Conservation (phyloP, 2,329 filamentous ascomycete species). For the Clarireedia paspali region DNA sequence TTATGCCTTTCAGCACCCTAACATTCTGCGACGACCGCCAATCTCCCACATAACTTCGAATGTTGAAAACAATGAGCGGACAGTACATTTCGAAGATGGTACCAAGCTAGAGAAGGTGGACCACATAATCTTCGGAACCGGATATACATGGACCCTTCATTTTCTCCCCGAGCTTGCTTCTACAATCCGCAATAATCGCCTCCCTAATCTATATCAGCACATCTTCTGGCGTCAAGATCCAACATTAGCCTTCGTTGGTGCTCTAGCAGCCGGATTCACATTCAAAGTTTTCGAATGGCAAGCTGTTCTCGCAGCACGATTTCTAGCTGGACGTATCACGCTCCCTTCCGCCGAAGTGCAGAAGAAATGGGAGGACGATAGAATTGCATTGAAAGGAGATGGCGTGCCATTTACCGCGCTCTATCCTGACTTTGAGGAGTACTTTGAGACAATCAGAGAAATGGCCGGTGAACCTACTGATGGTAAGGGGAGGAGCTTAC, state of each 20-base stretch:
- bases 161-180: slow-evolving; percentile 45
- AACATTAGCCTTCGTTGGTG: slow-evolving; percentile 49
- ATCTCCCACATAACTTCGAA: slow-evolving; percentile 37
- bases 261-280: slow-evolving; percentile 49
- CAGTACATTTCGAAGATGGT: slow-evolving; percentile 50
- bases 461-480: slow-evolving; percentile 40
- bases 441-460: slow-evolving; percentile 49
- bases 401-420: slow-evolving; percentile 48
- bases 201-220: slow-evolving; percentile 50
- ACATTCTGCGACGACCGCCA: slow-evolving; percentile 39
- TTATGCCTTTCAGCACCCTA: slow-evolving; percentile 50
- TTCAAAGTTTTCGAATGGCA: slow-evolving; percentile 67
- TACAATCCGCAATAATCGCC: slow-evolving; percentile 43
- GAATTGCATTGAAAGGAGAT: slow-evolving; percentile 47
- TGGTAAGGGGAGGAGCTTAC: slow-evolving; percentile 38
- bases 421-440: slow-evolving; percentile 55
- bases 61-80: slow-evolving; percentile 27
- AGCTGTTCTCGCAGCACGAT: slow-evolving; percentile 51
- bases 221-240: slow-evolving; percentile 48
- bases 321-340: slow-evolving; percentile 45
- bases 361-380: slow-evolving; percentile 47
- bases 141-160: slow-evolving; percentile 56
- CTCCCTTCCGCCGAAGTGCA: slow-evolving; percentile 44
- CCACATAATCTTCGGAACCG: slow-evolving; percentile 58
- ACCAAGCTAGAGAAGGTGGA: slow-evolving; percentile 46